A percentile compares a stretch with the other conserved stretches of the same genome.
Conservation (phyloP, 2,329 filamentous ascomycete genomes). For the Ascochyta koolunga region DNA sequence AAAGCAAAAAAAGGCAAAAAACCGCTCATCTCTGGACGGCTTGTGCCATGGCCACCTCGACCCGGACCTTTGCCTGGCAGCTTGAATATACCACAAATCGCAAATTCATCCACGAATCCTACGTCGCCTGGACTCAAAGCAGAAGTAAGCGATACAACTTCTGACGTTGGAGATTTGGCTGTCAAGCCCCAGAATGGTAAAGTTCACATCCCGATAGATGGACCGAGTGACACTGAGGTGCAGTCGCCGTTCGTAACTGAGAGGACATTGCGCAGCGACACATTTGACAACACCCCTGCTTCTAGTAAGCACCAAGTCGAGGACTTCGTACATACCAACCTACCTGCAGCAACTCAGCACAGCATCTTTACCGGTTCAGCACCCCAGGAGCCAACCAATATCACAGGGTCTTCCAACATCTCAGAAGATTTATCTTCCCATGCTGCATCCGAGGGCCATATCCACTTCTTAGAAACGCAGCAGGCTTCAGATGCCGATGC, state of each 20-base stretch:
- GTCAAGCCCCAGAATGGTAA: neutral
- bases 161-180: neutral
- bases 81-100: neutral
- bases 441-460: neutral
- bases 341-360: neutral
- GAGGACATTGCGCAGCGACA: neutral
- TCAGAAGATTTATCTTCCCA: neutral
- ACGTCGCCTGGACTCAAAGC: neutral
- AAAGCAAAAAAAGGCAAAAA: constrained; percentile 1
- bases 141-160: neutral
- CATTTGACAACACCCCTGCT: neutral
- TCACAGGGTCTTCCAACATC: neutral
- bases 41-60: neutral
- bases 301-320: too few relatives aligned
- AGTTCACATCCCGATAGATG: neutral
- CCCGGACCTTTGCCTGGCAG: too few relatives aligned
- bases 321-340: neutral
- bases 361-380: too few relatives aligned
- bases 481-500: neutral
- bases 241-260: neutral
- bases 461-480: neutral
- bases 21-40: neutral
- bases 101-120: neutral
- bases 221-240: neutral
- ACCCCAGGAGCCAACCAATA: neutral